Percentiles rank a stretch among this genome's conserved stretches.
Conservation (phyloP, 768 basidiomycete genomes). For the Hortiboletus campestris region DNA sequence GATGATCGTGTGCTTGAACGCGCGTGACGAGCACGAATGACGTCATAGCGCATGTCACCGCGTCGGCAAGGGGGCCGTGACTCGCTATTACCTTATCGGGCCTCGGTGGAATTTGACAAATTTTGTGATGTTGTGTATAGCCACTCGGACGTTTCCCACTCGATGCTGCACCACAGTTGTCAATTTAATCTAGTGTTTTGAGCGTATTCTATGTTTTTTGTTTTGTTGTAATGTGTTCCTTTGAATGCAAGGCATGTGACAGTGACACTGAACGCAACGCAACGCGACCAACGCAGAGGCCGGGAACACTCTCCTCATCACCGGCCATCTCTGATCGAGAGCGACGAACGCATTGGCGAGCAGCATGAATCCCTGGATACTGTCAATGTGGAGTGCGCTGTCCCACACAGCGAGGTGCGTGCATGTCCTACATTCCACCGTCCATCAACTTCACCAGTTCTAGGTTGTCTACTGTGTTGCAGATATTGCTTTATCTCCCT, state of each 20-base stretch:
- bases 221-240: background rate
- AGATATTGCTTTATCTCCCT: conserved; percentile 82
- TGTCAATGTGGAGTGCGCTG: conserved; percentile 66
- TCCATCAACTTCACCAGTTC: conserved; percentile 4
- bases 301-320: background rate
- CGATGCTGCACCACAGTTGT: conserved; percentile 20
- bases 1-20: too few relatives aligned
- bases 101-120: too few relatives aligned
- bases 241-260: conserved; percentile 4
- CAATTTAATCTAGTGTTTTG: conserved; percentile 13
- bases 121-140: too few relatives aligned
- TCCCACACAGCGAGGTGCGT: conserved; percentile 61
- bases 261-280: conserved; percentile 1
- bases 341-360: background rate
- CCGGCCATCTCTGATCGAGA: background rate
- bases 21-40: too few relatives aligned
- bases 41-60: too few relatives aligned
- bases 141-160: too few relatives aligned
- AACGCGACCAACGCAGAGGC: background rate
- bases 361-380: conserved; percentile 54
- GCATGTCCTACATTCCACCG: background rate
- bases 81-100: too few relatives aligned
- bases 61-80: too few relatives aligned
- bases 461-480: conserved; percentile 73
- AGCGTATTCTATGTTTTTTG: conserved; percentile 1